A percentile compares a stretch with the other conserved stretches of the same genome.
Evolutionary conservation across 306 rosid genomes (phyloP).

Genomic region (Cucurbita ficifolia): DNA sequence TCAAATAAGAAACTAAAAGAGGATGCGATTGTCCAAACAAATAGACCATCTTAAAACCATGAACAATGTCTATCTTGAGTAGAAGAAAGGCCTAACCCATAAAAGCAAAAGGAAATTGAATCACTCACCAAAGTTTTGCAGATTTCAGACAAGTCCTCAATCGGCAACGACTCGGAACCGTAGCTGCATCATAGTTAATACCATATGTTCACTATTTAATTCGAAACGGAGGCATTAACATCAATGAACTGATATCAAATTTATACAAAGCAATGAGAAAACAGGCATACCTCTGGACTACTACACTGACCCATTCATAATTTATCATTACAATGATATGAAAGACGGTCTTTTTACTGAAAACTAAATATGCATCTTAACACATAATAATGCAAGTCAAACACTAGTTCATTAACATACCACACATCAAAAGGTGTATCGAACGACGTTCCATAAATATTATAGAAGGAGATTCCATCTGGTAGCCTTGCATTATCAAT

Average conservation of each 20-base stretch:
- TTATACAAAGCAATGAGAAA: background rate
- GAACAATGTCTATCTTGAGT: too few relatives aligned
- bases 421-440: conserved; percentile 86
- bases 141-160: conserved; percentile 67
- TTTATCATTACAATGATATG: background rate
- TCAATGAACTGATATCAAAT: background rate
- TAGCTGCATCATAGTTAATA: conserved; percentile 44
- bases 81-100: too few relatives aligned
- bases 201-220: conserved; percentile 9
- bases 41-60: too few relatives aligned
- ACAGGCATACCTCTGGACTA: background rate
- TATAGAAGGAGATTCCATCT: conserved; percentile 65
- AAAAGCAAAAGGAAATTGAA: background rate
- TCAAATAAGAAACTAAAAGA: too few relatives aligned
- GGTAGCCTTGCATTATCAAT: conserved; percentile 47
- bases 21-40: too few relatives aligned
- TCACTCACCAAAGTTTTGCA: conserved; percentile 66
- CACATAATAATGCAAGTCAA: background rate
- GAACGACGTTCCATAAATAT: conserved; percentile 62
- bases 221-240: background rate
- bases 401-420: conserved; percentile 32
- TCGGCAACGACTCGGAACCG: conserved; percentile 64
- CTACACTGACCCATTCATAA: background rate
- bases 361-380: background rate
- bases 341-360: background rate